Percentiles rank a stretch among this genome's conserved stretches.
Conservation (phyloP, 108 stramenopile species). For the Asterionellopsis glacialis region DNA sequence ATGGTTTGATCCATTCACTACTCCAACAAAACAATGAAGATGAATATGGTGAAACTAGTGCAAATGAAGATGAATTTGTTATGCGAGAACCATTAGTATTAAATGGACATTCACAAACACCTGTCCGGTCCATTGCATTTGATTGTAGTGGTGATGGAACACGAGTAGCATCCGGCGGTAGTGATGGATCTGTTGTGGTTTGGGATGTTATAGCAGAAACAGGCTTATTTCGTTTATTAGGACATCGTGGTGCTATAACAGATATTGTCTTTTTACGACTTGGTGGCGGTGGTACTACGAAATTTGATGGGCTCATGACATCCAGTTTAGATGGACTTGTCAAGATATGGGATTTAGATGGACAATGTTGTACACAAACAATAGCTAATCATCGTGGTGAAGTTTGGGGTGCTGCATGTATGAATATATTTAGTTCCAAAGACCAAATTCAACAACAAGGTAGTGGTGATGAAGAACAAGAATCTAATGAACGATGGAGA, state of each 20-base stretch:
- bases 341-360: conserved; percentile 97
- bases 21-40: conserved; percentile 28
- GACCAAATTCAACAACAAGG: conserved; percentile 18
- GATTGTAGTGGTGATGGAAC: conserved; percentile 33
- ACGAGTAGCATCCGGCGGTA: conserved; percentile 73
- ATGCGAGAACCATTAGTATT: conserved; percentile 67
- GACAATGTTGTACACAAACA: conserved; percentile 95
- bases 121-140: conserved; percentile 61
- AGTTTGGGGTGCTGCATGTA: no score
- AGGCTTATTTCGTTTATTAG: conserved; percentile 88
- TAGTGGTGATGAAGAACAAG: conserved; percentile 17
- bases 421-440: conserved; percentile 47
- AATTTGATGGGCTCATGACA: conserved; percentile 73
- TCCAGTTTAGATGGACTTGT: conserved; percentile 92
- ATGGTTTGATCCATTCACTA: conserved; percentile 49
- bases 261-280: conserved; percentile 69
- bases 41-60: no score
- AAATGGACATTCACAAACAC: conserved; percentile 81
- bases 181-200: conserved; percentile 87
- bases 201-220: conserved; percentile 95
- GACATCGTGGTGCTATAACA: conserved; percentile 90
- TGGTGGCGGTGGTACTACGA: no score
- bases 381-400: conserved; percentile 92
- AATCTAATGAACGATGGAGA: conserved; percentile 48
- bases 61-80: no score